These are phyloP conservation scores for Solanum pennellii DNA, from an alignment of 257 asterid species.

Conservation along the genomic window DNA sequence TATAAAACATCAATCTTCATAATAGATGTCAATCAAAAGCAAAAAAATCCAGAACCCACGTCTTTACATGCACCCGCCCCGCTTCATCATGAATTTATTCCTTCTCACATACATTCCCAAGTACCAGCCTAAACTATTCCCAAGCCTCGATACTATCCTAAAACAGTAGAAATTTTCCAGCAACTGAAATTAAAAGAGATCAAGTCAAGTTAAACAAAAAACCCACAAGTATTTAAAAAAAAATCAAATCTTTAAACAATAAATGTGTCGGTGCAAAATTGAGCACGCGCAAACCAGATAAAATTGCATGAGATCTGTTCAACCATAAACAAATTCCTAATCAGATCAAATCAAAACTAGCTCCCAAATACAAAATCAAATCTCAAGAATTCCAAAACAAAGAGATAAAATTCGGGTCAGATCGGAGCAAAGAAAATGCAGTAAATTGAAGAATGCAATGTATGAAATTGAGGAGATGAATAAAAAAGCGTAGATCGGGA, in stretches of 20 bases:
- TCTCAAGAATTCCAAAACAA: neutral
- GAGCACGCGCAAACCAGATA: neutral
- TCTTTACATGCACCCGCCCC: neutral
- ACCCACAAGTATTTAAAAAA: neutral
- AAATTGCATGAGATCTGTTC: neutral
- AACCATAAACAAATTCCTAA: neutral
- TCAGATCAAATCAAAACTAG: neutral
- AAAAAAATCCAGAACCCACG: neutral
- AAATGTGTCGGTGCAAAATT: neutral
- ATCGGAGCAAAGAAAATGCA: neutral
- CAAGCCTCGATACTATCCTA: neutral
- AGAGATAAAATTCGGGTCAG: neutral
- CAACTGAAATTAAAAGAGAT: neutral
- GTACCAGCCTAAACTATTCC: neutral
- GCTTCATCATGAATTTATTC: neutral
- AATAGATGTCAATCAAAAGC: neutral
- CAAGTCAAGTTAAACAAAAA: neutral
- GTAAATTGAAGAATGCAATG: neutral
- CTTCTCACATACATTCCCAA: neutral
- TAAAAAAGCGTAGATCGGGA: neutral
- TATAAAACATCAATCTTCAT: neutral
- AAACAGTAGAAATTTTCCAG: neutral
- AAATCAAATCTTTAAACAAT: neutral
- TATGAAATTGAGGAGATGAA: neutral
- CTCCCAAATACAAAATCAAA: neutral